A percentile compares a stretch with the other conserved stretches of the same genome.
These are phyloP conservation scores for Exophiala alcalophila DNA, from an alignment of 2,329 filamentous ascomycete species.

Conservation along the genomic window DNA sequence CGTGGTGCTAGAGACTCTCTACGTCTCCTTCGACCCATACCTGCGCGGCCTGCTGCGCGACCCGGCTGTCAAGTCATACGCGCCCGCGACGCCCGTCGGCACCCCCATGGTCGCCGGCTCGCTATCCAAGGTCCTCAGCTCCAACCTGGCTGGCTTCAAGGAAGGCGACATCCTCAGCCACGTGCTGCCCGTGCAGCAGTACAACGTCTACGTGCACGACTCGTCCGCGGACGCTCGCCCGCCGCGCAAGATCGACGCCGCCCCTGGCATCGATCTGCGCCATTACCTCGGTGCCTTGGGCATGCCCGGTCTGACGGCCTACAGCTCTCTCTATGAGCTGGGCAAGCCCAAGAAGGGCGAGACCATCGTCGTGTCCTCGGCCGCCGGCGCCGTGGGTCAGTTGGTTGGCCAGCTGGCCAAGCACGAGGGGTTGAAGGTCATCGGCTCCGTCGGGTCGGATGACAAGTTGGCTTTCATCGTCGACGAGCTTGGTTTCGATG, in stretches of 20 bases:
- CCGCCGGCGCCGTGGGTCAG: conserved; percentile 77
- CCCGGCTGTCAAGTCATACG: conserved; percentile 64
- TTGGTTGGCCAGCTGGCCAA: conserved; percentile 81
- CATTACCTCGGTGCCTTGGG: conserved; percentile 73
- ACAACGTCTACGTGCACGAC: conserved; percentile 37
- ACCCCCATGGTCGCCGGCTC: conserved; percentile 62
- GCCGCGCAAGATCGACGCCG: conserved; percentile 17
- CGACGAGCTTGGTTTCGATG: conserved; percentile 68
- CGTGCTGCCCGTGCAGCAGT: conserved; percentile 64
- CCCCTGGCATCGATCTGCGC: conserved; percentile 35
- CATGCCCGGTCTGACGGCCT: conserved; percentile 75
- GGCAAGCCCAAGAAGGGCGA: conserved; percentile 72
- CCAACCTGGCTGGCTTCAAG: conserved; percentile 60
- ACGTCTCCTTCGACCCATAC: conserved; percentile 73
- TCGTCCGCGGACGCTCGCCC: background rate
- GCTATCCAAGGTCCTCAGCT: conserved; percentile 69
- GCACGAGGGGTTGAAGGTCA: conserved; percentile 72
- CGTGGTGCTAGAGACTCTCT: conserved; percentile 63
- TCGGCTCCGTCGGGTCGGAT: conserved; percentile 76
- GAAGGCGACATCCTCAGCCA: conserved; percentile 63
- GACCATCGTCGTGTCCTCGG: conserved; percentile 78
- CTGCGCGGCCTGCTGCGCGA: conserved; percentile 69
- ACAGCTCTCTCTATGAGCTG: conserved; percentile 70
- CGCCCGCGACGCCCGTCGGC: conserved; percentile 59
- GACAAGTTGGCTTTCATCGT: conserved; percentile 74